These are phyloP conservation scores for Yarrowia divulgata DNA, from an alignment of 805 yeast genomes.

Conservation along the genomic window DNA sequence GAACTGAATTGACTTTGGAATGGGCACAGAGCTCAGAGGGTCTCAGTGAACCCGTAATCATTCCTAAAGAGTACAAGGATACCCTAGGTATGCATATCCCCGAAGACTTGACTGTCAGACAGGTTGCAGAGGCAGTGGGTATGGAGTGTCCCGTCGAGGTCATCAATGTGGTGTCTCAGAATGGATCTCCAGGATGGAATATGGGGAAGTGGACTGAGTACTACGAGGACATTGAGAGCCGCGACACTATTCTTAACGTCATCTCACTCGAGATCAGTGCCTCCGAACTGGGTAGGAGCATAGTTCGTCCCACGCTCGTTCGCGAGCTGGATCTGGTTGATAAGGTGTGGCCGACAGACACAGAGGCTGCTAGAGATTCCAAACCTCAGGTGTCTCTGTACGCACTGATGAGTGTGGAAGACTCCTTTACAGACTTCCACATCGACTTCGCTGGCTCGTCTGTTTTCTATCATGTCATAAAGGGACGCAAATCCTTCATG, in stretches of 20 bases:
- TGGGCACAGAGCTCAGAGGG: conserved; percentile 51
- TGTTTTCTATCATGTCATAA: conserved; percentile 81
- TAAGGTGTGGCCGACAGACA: conserved; percentile 61
- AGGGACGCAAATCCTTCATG: conserved; percentile 77
- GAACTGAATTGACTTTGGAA: conserved; percentile 50
- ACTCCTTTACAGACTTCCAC: conserved; percentile 88
- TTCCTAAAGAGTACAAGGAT: conserved; percentile 50
- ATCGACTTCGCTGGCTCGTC: conserved; percentile 93
- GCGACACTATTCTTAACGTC: conserved; percentile 76
- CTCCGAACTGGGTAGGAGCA: conserved; percentile 57
- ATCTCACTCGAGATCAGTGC: conserved; percentile 80
- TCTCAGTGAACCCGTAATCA: conserved; percentile 56
- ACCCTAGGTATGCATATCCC: conserved; percentile 65
- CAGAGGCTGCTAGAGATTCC: conserved; percentile 39
- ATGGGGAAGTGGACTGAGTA: conserved; percentile 78
- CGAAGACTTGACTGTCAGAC: conserved; percentile 58
- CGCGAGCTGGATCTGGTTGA: conserved; percentile 71
- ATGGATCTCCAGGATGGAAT: conserved; percentile 65
- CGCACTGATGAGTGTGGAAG: conserved; percentile 82
- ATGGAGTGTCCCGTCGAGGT: conserved; percentile 72
- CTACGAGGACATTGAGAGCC: conserved; percentile 55
- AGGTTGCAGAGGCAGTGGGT: conserved; percentile 68
- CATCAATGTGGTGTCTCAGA: conserved; percentile 88
- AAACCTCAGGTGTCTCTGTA: conserved; percentile 63
- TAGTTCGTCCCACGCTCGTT: conserved; percentile 73